A percentile compares a stretch with the other conserved stretches of the same genome.
phyloP scores from a whole-genome alignment of 352 stramenopile genomes.

The Phytopythium oedochilum region DNA sequence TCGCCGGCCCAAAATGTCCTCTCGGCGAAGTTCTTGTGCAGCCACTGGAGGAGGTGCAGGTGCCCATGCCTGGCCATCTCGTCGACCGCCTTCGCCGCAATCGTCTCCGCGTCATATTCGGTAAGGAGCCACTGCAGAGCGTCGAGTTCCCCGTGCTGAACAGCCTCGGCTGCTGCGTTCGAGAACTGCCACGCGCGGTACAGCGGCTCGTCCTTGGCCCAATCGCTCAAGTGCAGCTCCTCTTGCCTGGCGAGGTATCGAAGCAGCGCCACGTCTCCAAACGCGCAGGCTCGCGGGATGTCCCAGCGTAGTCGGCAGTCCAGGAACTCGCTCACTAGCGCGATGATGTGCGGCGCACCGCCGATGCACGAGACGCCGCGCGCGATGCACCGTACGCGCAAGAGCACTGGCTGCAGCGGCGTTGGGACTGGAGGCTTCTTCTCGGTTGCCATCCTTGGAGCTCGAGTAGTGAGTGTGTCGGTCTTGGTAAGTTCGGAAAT shows the following conservation, averaged over 20 bases:
- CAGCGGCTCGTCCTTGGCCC: constrained; percentile 3
- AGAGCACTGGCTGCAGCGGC: constrained; percentile 7
- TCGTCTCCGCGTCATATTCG: constrained; percentile 13
- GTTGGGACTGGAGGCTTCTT: too few relatives aligned
- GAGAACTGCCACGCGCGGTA: constrained; percentile 3
- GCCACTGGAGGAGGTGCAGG: constrained; percentile 19
- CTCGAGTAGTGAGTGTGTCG: too few relatives aligned
- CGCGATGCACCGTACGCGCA: constrained; percentile 14
- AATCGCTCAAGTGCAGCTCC: not conserved
- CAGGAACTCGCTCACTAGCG: not conserved
- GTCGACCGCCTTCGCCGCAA: constrained; percentile 17
- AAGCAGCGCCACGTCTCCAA: constrained; percentile 13
- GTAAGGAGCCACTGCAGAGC: constrained; percentile 18
- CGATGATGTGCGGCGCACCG: not conserved
- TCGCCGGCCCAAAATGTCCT: constrained; percentile 2
- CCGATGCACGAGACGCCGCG: constrained; percentile 13
- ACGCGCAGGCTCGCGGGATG: not conserved
- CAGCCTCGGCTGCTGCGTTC: not conserved
- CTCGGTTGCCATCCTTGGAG: too few relatives aligned
- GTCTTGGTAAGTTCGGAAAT: too few relatives aligned
- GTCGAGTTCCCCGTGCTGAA: constrained; percentile 13
- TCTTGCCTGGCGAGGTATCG: constrained; percentile 7
- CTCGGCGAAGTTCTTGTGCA: constrained; percentile 12
- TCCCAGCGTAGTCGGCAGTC: not conserved
- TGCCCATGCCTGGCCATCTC: constrained; percentile 20